Base-by-base conservation (phyloP, 176 grass and related monocot genomes). In the Eleusine coracana region DNA sequence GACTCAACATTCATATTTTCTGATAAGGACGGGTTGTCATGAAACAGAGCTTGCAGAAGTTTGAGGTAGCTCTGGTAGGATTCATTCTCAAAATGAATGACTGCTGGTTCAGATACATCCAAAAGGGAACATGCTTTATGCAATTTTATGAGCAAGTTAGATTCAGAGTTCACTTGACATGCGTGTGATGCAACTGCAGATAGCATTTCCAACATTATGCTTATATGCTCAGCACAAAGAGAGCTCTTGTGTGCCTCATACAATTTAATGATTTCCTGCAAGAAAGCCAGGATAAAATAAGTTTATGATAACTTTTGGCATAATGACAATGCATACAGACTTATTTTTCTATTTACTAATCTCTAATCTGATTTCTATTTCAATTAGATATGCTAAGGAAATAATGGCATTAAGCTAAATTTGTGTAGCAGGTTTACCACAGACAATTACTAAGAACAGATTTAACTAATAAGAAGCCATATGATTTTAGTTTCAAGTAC, bases 81-180 rank as follows among this genome's bases (percentile, higher is more conserved):
- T 37, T 99, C 93, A 54, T 93, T 99, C 87, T 99, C 96, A 3
- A 99, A 96, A 84, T 93, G 96, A 46, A 99, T 85, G 49, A 94
- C 52, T 40, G 87, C 89, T 23, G 93, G 96, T 70, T 93, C 96
- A 73, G 92, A 85, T 74, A 95, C 84, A 77, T 99, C 93, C 84
- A 96, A 81, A 80, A 96, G 87, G 50, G 83, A 92, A 74, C 96
- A 95, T 77, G 87, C 89, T 79, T 93, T 88, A 29, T 96, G 91
- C 36, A 99, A 86, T 51, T 99, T 93, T 13, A 41, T 48, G 73
- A 85, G 89, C 56, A 95, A 72, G 11, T 66, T 60, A 76, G 82
- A 83, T 79, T 93, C 93, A 55, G 65, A 85, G 77, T 71, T 92
- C 79, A 99, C 80, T 80, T 93, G 84, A 79, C 76, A 88, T 68